These are phyloP conservation scores for Picochlorum sp. DNA, from an alignment of 139 green algal species.

Conservation along the genomic window DNA sequence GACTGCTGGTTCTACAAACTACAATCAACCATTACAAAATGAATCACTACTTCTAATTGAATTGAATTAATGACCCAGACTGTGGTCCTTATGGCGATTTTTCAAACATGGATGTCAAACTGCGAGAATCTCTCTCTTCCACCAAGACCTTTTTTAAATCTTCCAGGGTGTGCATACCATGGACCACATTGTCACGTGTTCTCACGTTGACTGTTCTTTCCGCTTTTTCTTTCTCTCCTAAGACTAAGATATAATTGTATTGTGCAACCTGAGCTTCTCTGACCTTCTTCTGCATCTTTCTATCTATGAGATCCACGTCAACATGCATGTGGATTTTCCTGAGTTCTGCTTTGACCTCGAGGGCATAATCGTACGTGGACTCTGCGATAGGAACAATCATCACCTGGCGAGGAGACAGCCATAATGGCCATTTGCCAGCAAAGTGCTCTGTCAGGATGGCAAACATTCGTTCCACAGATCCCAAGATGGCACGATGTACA, in stretches of 20 bases:
- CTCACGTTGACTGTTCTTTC: conserved; percentile 83
- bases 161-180: conserved; percentile 36
- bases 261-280: conserved; percentile 89
- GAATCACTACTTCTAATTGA: no score
- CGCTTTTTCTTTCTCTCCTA: conserved; percentile 69
- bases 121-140: conserved; percentile 19
- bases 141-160: conserved; percentile 27
- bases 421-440: conserved; percentile 96
- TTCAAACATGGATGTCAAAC: conserved; percentile 26
- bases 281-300: conserved; percentile 98
- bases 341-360: conserved; percentile 54
- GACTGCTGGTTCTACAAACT: no score
- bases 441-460: conserved; percentile 98
- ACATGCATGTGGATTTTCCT: conserved; percentile 53
- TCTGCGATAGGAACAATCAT: conserved; percentile 96
- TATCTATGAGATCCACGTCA: conserved; percentile 73
- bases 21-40: no score
- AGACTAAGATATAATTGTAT: conserved; percentile 98
- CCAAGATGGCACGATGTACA: conserved; percentile 92
- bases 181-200: conserved; percentile 85
- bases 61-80: no score
- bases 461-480: conserved; percentile 97
- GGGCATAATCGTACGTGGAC: conserved; percentile 59
- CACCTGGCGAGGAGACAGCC: conserved; percentile 89
- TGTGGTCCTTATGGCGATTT: not conserved